Base-by-base conservation (phyloP, 495 filamentous ascomycete species). In the Trichoderma virens region DNA sequence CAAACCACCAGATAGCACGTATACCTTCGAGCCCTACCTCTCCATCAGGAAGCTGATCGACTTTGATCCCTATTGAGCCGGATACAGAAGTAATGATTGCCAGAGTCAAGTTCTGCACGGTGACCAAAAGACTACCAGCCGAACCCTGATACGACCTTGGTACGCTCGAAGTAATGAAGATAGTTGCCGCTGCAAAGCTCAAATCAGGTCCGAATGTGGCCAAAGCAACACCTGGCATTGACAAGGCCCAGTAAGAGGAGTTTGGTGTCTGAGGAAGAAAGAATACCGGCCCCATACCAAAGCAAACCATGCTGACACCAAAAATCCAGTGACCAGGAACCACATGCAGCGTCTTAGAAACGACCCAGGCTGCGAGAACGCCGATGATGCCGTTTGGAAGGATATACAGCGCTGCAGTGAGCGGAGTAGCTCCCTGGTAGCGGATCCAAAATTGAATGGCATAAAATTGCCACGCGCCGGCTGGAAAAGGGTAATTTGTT, bases 51-150 rank as follows among this genome's bases (percentile, higher is more conserved):
- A 70, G 64, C 30, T 60, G 60, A 47, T 79, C 78, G 0, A 83
- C 74, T 23, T 71, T 71, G 0, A 73, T 73, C 0, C 79, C 79
- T 35, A 82, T 78, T 1, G 76, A 74, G 67, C 80, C 79, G 0
- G 75, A 76, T 0, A 81, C 68, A 60, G 72, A 72, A 0, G 77
- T 80, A 62, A 81, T 76, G 7, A 83, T 74, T 2, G 80, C 80
- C 7, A 74, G 71, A 67, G 72, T 38, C 18, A 71, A 43, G 64
- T 90, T 90, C 60, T 91, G 83, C 14, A 86, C 76, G 0, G 87
- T 90, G 45, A 78, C 85, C 8, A 90, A 80, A 23, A 91, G 72
- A 13, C 77, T 82, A 0, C 84, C 86, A 0, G 84, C 86, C 5
- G 87, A 73, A 5, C 86, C 86, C 67, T 90, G 86, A 64, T 87